A percentile compares a stretch with the other conserved stretches of the same genome.
Evolutionary conservation across 1,284 basidiomycete genomes (phyloP).

Genomic region (Ustilago loliicola): DNA sequence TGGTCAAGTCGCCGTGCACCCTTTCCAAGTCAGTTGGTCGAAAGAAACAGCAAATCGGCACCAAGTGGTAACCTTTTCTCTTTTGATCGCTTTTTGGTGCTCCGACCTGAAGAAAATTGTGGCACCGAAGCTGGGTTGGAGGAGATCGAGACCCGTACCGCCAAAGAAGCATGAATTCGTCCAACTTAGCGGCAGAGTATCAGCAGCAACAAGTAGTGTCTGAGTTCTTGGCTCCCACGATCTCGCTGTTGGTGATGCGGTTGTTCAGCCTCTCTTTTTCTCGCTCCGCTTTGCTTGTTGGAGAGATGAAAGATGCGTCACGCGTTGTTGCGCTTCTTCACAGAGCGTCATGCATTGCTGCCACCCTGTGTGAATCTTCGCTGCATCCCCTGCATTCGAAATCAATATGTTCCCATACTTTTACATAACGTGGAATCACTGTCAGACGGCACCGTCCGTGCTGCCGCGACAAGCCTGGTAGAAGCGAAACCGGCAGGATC

Average conservation of each 20-base stretch:
- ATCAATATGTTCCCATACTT: not conserved
- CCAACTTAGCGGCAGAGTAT: slow-evolving; percentile 10
- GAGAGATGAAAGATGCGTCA: not conserved
- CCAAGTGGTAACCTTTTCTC: slow-evolving; percentile 6
- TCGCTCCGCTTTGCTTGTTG: slow-evolving; percentile 1
- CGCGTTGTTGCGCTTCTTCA: not conserved
- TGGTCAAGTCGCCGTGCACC: not conserved
- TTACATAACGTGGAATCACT: not conserved
- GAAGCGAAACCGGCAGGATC: not conserved
- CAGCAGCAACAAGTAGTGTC: not conserved
- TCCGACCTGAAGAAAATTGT: not conserved
- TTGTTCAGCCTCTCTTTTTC: not conserved
- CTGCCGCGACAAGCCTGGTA: not conserved
- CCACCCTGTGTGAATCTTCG: not conserved
- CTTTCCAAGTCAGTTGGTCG: not conserved
- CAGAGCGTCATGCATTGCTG: slow-evolving; percentile 2
- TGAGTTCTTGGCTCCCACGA: slow-evolving; percentile 32
- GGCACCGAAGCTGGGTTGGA: slow-evolving; percentile 7
- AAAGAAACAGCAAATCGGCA: not conserved
- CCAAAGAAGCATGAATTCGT: slow-evolving; percentile 14
- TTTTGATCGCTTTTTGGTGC: not conserved
- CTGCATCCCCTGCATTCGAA: not conserved
- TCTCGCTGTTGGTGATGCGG: slow-evolving; percentile 13
- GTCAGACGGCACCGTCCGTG: not conserved
- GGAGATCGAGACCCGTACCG: slow-evolving; percentile 11